Percentiles rank a stretch among this genome's conserved stretches.
Evolutionary conservation across 163 green algal genomes (phyloP).

Genomic region (Chloromonas sp.): DNA sequence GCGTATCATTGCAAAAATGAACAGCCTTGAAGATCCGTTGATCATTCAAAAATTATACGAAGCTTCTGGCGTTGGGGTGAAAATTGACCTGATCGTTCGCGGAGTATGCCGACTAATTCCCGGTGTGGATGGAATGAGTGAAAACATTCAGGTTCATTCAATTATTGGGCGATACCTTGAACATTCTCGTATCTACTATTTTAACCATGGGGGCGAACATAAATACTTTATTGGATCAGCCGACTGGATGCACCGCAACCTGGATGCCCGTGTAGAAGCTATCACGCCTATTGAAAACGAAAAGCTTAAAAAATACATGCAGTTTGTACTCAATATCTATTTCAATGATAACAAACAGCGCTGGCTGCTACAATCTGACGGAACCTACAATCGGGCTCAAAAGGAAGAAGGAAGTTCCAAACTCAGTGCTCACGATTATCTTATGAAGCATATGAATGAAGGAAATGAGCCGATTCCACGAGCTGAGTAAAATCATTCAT

Average conservation of each 20-base stretch:
- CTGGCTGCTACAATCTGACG: too few species aligned
- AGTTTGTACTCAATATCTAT: too few species aligned
- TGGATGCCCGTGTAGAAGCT: not conserved
- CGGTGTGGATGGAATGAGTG: not conserved
- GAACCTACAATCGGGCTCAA: too few species aligned
- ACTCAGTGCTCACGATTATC: too few species aligned
- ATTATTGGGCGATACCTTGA: not conserved
- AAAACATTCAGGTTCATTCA: not conserved
- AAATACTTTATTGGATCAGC: not conserved
- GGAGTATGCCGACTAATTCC: not conserved
- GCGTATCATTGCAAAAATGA: not conserved
- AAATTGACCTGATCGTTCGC: not conserved
- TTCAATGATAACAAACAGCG: too few species aligned
- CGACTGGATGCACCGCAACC: not conserved
- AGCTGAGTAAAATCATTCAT: too few species aligned
- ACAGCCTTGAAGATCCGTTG: not conserved
- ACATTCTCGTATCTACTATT: not conserved
- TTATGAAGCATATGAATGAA: too few species aligned
- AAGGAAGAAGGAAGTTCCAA: too few species aligned
- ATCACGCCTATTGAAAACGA: too few species aligned
- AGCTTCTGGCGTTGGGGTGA: not conserved
- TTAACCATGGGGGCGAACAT: not conserved
- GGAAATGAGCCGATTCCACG: too few species aligned
- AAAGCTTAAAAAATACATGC: too few species aligned
- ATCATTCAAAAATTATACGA: not conserved